phyloP scores from a whole-genome alignment of 2,329 filamentous ascomycete species.

The Venturia effusa region DNA sequence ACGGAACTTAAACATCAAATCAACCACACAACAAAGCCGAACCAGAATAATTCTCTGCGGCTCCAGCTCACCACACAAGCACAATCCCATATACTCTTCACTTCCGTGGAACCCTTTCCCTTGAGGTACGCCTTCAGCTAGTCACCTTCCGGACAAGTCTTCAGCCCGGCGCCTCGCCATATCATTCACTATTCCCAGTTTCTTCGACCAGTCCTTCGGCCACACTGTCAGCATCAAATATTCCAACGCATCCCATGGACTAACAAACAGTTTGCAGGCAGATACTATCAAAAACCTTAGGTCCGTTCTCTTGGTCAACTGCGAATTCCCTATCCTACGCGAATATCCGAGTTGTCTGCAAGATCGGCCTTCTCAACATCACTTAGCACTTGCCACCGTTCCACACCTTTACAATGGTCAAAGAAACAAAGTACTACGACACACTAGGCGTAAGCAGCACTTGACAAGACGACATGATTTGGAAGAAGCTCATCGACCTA shows the following conservation, averaged over 20 bases:
- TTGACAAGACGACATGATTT: neutral
- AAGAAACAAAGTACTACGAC: slow-evolving; percentile 72
- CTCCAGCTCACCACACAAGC: neutral
- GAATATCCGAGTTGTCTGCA: neutral
- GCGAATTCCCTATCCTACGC: neutral
- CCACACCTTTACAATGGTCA: slow-evolving; percentile 51
- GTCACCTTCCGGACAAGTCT: neutral
- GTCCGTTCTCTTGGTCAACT: neutral
- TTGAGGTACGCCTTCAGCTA: neutral
- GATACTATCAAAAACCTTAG: neutral
- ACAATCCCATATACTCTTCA: neutral
- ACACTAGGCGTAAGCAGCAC: slow-evolving; percentile 54
- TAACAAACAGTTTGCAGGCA: slow-evolving; percentile 1
- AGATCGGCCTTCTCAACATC: neutral
- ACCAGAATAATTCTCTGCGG: neutral
- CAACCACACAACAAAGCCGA: neutral
- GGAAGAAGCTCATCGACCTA: slow-evolving; percentile 26
- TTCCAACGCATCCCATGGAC: neutral
- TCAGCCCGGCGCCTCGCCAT: neutral
- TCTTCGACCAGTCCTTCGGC: neutral
- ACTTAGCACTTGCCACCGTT: neutral
- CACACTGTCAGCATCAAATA: neutral
- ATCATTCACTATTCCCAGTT: neutral
- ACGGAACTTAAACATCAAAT: neutral
- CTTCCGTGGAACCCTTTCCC: neutral